Conservation (phyloP, 495 filamentous ascomycete genomes). For the Hypomontagnella submonticulosa region DNA sequence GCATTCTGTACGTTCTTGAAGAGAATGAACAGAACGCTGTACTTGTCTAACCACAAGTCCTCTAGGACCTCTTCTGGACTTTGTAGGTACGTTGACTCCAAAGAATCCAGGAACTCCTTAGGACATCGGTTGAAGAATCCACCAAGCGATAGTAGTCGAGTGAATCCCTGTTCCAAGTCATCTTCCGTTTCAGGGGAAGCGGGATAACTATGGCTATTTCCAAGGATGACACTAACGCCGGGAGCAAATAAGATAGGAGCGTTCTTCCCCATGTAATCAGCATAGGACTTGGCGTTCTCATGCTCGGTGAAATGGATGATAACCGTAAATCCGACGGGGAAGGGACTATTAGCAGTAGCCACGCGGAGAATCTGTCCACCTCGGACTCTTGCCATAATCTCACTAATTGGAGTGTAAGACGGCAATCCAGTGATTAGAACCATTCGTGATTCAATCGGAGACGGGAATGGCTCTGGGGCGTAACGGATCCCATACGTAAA, state of each 20-base stretch:
- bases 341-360: not conserved
- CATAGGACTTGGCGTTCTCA: not conserved
- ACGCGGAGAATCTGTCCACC: slow-evolving; percentile 21
- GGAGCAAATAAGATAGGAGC: not conserved
- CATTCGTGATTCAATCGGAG: slow-evolving; percentile 6
- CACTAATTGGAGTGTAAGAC: not conserved
- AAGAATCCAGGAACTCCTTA: slow-evolving; percentile 4
- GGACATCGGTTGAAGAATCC: not conserved
- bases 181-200: not conserved
- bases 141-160: not conserved
- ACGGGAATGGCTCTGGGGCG: slow-evolving; percentile 1
- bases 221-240: not conserved
- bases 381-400: slow-evolving; percentile 18
- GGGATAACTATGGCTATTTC: slow-evolving; percentile 12
- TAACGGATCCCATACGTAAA: slow-evolving; percentile 20
- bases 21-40: not conserved
- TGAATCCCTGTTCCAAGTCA: slow-evolving; percentile 1
- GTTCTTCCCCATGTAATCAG: not conserved
- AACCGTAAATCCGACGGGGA: slow-evolving; percentile 5
- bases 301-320: slow-evolving; percentile 13
- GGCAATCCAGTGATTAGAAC: slow-evolving; percentile 18
- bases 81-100: not conserved
- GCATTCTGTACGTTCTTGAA: slow-evolving; percentile 8
- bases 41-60: slow-evolving; percentile 18
- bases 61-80: slow-evolving; percentile 16